These are phyloP conservation scores for Hypoxylon lienhwacheense DNA, from an alignment of 495 filamentous ascomycete species.

Conservation along the genomic window DNA sequence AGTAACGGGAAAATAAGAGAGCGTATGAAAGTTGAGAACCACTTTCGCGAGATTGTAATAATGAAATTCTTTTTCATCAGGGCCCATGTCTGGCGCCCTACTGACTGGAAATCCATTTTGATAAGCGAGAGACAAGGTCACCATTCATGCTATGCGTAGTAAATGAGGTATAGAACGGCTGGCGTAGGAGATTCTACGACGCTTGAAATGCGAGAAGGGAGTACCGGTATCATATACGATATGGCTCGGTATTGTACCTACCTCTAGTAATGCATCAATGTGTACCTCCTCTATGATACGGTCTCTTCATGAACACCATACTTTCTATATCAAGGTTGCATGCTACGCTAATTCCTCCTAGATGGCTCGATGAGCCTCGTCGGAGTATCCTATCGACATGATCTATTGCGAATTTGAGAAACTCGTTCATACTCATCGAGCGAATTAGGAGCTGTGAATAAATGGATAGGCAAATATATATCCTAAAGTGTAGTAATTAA, in stretches of 20 bases:
- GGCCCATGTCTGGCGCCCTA: slow-evolving; percentile 63
- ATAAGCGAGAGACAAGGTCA: neutral
- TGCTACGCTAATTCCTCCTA: neutral
- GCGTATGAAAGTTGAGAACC: slow-evolving; percentile 59
- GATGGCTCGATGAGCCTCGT: slow-evolving; percentile 15
- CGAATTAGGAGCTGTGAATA: slow-evolving; percentile 5
- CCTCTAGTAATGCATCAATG: no score
- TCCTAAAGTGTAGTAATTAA: slow-evolving; percentile 1
- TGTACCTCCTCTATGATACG: no score
- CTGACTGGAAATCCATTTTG: slow-evolving; percentile 30
- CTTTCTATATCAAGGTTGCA: slow-evolving; percentile 4
- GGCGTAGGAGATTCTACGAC: no score
- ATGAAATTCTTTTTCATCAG: slow-evolving; percentile 67
- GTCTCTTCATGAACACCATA: neutral
- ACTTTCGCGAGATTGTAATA: slow-evolving; percentile 61
- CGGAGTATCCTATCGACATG: slow-evolving; percentile 3
- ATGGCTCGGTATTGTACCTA: neutral
- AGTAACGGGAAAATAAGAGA: slow-evolving; percentile 66
- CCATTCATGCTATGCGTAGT: slow-evolving; percentile 8
- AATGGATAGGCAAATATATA: neutral
- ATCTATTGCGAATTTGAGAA: slow-evolving; percentile 17
- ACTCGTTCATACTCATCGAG: neutral
- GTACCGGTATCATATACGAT: slow-evolving; percentile 4
- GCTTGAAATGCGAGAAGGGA: no score
- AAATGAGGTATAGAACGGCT: no score